Conservation (phyloP, 2,329 filamentous ascomycete species). For the Aspergillus flavus region DNA sequence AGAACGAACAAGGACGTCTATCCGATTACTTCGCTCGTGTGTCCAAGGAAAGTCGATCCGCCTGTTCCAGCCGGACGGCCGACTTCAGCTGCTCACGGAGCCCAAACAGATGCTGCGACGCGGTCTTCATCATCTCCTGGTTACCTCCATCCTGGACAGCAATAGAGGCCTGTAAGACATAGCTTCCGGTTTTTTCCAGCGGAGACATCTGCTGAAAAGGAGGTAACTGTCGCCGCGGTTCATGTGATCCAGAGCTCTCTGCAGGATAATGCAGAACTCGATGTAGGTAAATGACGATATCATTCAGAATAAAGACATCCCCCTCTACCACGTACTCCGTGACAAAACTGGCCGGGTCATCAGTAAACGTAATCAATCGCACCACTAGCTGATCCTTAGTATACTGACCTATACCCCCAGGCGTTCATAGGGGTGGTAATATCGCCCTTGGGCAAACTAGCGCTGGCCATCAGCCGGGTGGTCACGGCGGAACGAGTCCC, state of each 20-base stretch:
- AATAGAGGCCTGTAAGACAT: constrained; percentile 61
- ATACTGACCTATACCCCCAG: constrained; percentile 56
- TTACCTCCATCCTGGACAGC: constrained; percentile 59
- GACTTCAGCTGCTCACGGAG: constrained; percentile 59
- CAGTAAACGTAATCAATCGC: constrained; percentile 16
- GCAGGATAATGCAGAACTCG: constrained; percentile 54
- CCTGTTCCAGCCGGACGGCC: constrained; percentile 59
- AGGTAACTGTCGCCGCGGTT: constrained; percentile 45
- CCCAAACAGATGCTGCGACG: constrained; percentile 56
- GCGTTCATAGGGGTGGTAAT: constrained; percentile 54
- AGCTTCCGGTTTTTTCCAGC: constrained; percentile 60
- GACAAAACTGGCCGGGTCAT: constrained; percentile 49
- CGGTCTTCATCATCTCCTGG: constrained; percentile 56
- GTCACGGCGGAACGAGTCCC: constrained; percentile 57
- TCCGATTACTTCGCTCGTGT: constrained; percentile 57
- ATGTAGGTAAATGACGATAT: constrained; percentile 60
- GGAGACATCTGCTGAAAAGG: constrained; percentile 49
- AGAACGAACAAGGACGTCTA: constrained; percentile 11
- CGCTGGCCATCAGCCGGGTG: constrained; percentile 54
- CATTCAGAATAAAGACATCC: constrained; percentile 60
- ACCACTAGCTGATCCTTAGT: background rate
- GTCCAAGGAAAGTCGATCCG: constrained; percentile 62
- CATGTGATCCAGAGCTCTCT: constrained; percentile 31
- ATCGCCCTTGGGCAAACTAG: constrained; percentile 53
- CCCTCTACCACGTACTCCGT: constrained; percentile 61